Conservation (phyloP, 176 grass and related monocot genomes). For the Phoenix dactylifera region DNA sequence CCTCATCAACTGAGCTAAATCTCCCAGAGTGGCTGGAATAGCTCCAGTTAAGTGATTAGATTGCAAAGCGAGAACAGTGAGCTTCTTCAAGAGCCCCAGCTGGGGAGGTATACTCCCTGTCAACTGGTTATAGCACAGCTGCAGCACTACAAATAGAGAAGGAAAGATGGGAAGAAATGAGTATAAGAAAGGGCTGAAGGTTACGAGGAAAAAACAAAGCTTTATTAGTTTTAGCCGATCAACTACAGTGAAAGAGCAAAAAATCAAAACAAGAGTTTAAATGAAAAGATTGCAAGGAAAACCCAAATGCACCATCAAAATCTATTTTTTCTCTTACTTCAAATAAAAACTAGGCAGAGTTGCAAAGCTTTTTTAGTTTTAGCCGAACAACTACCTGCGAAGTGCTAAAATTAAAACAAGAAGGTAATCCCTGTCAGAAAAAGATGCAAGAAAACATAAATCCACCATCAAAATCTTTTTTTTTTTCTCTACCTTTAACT, state of each 20-base stretch:
- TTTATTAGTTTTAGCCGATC: too few relatives aligned
- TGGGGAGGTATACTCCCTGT: constrained; percentile 67
- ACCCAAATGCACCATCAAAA: not conserved
- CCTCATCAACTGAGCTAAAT: constrained; percentile 42
- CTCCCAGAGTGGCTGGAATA: constrained; percentile 53
- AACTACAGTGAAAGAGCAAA: not conserved
- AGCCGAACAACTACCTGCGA: too few relatives aligned
- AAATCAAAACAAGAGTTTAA: not conserved
- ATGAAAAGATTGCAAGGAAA: too few relatives aligned
- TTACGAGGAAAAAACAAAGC: not conserved
- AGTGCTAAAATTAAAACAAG: too few relatives aligned
- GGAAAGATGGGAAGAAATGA: constrained; percentile 1
- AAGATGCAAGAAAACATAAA: too few relatives aligned
- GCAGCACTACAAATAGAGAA: constrained; percentile 42
- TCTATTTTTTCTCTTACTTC: not conserved
- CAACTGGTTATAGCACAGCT: constrained; percentile 70
- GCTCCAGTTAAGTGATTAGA: constrained; percentile 71
- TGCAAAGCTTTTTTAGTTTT: too few relatives aligned
- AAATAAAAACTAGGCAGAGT: too few relatives aligned
- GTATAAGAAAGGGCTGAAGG: not conserved
- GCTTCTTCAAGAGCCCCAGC: constrained; percentile 51
- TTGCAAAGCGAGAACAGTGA: constrained; percentile 65
- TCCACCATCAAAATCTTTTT: too few relatives aligned
- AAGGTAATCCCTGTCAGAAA: too few relatives aligned
- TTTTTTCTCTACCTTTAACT: too few relatives aligned